Evolutionary conservation across 192 early-diverging fungal genomes (phyloP), one percentile per base, ranked within the genome.

Genomic region (Diversispora eburnea): DNA sequence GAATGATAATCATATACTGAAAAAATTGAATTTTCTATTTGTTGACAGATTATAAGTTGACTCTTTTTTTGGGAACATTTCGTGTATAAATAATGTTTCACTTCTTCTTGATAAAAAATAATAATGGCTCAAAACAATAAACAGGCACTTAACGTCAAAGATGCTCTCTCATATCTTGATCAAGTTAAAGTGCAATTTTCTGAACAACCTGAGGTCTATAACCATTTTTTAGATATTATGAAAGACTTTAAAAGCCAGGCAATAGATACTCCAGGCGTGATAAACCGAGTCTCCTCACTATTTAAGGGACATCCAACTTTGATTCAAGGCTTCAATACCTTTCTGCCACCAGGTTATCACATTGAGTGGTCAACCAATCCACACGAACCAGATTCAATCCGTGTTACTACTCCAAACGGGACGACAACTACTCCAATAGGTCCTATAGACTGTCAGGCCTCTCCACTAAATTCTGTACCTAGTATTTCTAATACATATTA

Each of bases 161-260:
- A 99, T 75, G 98, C 98, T 0, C 81, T 99, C 46, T 89, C 94
- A 41, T 99, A 99, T 79, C 84, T 99, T 56, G 98, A 99, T 75
- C 86, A 95, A 76, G 98, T 99, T 8, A 96, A 97, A 77, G 86
- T 90, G 49, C 91, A 93, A 74, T 99, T 99, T 75, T 84, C 88
- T 51, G 90, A 95, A 72, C 89, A 93, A 8, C 95, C 96, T 3
- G 94, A 97, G 63, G 95, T 98, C 5, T 99, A 99, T 83, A 98
- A 97, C 77, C 87, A 89, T 66, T 99, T 99, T 80, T 71, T 99
- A 78, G 97, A 98, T 79, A 98, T 98, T 48, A 99, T 99, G 98
- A 98, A 98, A 85, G 98, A 99, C 78, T 99, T 99, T 77, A 98
- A 98, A 81, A 92, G 93, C 75, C 95, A 97, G 77, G 86, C 91